Evolutionary conservation across 2,329 filamentous ascomycete genomes (phyloP).

Genomic region (Aspergillus carbonarius): DNA sequence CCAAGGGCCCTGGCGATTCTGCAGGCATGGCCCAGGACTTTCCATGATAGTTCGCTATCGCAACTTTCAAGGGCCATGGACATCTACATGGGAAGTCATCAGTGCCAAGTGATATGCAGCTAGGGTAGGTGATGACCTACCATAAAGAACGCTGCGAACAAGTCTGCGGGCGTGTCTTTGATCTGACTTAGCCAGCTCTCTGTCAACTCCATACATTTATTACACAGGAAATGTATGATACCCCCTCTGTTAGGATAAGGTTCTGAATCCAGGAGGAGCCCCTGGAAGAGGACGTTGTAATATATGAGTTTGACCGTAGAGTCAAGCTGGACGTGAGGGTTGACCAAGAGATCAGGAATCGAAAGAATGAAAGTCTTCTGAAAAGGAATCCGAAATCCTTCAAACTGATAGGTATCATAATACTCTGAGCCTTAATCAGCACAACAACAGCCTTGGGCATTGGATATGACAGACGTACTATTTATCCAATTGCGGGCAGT

Average conservation of each 20-base stretch:
- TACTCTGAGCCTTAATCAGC: not conserved
- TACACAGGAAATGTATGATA: constrained; percentile 12
- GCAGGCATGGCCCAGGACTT: constrained; percentile 11
- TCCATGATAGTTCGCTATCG: constrained; percentile 17
- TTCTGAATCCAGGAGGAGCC: constrained; percentile 7
- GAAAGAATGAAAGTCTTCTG: constrained; percentile 13
- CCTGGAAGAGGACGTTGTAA: constrained; percentile 15
- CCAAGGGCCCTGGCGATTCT: constrained; percentile 13
- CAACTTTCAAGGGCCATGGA: constrained; percentile 18
- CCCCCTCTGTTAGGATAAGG: not conserved
- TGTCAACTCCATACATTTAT: constrained; percentile 1
- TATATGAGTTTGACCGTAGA: constrained; percentile 16
- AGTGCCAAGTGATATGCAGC: too few relatives aligned
- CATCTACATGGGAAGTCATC: constrained; percentile 1
- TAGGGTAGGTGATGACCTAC: not conserved
- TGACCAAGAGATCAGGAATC: constrained; percentile 18
- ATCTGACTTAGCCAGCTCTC: constrained; percentile 12
- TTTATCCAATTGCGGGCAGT: constrained; percentile 7
- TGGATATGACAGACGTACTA: not conserved
- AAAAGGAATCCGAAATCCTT: constrained; percentile 17
- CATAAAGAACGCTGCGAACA: constrained; percentile 18
- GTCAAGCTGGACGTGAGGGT: constrained; percentile 16
- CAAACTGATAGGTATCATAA: constrained; percentile 13
- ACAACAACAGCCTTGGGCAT: too few relatives aligned
- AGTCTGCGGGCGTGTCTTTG: constrained; percentile 11